These are phyloP conservation scores for Fusarium nanum DNA, from an alignment of 2,329 filamentous ascomycete species.

Conservation along the genomic window DNA sequence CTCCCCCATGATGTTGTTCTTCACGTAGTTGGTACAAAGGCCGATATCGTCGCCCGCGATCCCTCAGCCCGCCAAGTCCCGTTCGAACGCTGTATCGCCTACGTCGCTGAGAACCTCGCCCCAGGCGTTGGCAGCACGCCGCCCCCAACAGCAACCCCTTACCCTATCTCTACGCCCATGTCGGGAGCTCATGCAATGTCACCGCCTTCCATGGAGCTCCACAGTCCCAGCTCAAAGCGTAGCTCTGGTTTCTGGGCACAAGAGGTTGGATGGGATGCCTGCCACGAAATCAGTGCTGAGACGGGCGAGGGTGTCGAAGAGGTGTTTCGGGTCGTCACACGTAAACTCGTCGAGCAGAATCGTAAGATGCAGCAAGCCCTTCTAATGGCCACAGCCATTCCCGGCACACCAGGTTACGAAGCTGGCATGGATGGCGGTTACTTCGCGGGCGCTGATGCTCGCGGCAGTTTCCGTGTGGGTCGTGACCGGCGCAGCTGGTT, in stretches of 20 bases:
- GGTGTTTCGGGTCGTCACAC: conserved; percentile 80
- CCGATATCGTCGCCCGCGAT: conserved; percentile 88
- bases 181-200: conserved; percentile 33
- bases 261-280: conserved; percentile 95
- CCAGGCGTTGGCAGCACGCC: conserved; percentile 76
- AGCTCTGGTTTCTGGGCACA: conserved; percentile 89
- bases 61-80: conserved; percentile 84
- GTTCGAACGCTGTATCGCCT: conserved; percentile 95
- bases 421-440: conserved; percentile 60
- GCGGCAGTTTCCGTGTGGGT: conserved; percentile 67
- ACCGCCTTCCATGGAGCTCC: conserved; percentile 59
- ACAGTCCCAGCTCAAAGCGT: conserved; percentile 71
- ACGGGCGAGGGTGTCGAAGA: conserved; percentile 96
- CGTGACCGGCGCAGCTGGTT: conserved; percentile 70
- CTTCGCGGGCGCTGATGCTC: conserved; percentile 61
- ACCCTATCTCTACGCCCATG: conserved; percentile 43
- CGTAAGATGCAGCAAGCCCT: conserved; percentile 71
- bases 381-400: conserved; percentile 64
- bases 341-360: conserved; percentile 73
- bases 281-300: conserved; percentile 95
- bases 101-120: conserved; percentile 90
- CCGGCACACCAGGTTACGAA: conserved; percentile 61
- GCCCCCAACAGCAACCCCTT: conserved; percentile 69
- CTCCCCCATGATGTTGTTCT: conserved; percentile 82
- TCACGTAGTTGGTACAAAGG: conserved; percentile 95